Evolutionary conservation across 225 moss, liverwort and hornwort species (phyloP).

Genomic region (Marchantia polymorpha): DNA sequence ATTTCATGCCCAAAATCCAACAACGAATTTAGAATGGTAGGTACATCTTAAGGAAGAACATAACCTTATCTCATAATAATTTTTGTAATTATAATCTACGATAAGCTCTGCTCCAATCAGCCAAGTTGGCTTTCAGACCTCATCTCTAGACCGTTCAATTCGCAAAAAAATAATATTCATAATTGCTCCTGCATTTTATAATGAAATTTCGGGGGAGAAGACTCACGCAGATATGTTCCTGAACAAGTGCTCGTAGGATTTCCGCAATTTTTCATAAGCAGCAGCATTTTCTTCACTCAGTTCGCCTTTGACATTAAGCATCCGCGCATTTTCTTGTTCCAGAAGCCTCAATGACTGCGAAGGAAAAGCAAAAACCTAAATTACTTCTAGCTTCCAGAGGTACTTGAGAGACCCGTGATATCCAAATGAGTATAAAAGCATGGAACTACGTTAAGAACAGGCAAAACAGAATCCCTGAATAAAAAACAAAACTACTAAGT

Average conservation of each 20-base stretch:
- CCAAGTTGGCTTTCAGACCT: neutral
- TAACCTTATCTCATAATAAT: neutral
- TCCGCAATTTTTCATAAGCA: constrained; percentile 94
- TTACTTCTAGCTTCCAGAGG: neutral
- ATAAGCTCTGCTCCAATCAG: neutral
- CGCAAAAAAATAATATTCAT: neutral
- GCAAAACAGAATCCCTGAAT: constrained; percentile 21
- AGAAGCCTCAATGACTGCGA: constrained; percentile 67
- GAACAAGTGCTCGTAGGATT: constrained; percentile 90
- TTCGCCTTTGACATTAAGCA: constrained; percentile 96
- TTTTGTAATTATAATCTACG: neutral
- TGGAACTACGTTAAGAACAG: neutral
- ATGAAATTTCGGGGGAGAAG: neutral
- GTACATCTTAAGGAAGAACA: neutral
- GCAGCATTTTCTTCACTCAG: constrained; percentile 91
- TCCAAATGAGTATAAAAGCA: neutral
- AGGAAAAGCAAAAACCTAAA: neutral
- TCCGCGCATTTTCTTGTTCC: constrained; percentile 89
- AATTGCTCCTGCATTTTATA: neutral
- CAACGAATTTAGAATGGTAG: neutral
- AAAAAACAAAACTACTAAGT: neutral
- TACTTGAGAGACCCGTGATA: too few relatives aligned
- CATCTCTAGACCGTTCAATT: neutral
- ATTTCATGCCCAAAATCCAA: neutral
- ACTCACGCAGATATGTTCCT: constrained; percentile 87